Evolutionary conservation across 2,329 filamentous ascomycete species (phyloP).

Genomic region (Ophiostoma ulmi): DNA sequence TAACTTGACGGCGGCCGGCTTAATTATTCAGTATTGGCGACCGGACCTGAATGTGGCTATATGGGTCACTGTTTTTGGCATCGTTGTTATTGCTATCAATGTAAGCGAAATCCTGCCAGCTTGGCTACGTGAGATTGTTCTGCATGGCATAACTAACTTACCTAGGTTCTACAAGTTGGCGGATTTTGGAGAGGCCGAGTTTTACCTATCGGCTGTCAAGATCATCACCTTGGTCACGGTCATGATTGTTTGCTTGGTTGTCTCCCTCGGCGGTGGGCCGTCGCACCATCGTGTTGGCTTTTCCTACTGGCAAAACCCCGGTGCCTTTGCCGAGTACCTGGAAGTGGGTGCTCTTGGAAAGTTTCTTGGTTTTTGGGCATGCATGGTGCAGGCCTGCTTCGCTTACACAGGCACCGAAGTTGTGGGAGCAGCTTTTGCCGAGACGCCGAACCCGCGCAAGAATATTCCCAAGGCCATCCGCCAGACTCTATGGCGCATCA

Average conservation of each 20-base stretch:
- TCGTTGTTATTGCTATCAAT: neutral
- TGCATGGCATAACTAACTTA: neutral
- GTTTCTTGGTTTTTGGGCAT: neutral
- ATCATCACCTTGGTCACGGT: neutral
- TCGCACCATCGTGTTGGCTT: neutral
- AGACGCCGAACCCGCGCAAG: constrained; percentile 9
- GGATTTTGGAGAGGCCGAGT: constrained; percentile 1
- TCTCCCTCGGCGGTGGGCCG: neutral
- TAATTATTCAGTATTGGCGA: neutral
- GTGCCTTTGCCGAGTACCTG: neutral
- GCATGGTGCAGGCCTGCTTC: neutral
- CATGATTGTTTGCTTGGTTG: neutral
- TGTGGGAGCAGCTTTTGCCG: neutral
- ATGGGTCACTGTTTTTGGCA: neutral
- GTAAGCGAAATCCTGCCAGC: neutral
- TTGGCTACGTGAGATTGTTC: neutral
- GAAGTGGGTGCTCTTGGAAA: neutral
- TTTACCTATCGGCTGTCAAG: neutral
- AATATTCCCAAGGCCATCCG: neutral
- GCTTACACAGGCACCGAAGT: constrained; percentile 2
- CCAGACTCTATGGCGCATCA: constrained; percentile 4
- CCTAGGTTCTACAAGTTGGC: neutral
- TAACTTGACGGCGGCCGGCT: constrained; percentile 1
- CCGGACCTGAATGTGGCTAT: neutral
- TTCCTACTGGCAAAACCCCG: neutral